Evolutionary conservation across 768 basidiomycete species (phyloP), one percentile per base, ranked within the genome.

Genomic region (Rossbeevera mucosa): DNA sequence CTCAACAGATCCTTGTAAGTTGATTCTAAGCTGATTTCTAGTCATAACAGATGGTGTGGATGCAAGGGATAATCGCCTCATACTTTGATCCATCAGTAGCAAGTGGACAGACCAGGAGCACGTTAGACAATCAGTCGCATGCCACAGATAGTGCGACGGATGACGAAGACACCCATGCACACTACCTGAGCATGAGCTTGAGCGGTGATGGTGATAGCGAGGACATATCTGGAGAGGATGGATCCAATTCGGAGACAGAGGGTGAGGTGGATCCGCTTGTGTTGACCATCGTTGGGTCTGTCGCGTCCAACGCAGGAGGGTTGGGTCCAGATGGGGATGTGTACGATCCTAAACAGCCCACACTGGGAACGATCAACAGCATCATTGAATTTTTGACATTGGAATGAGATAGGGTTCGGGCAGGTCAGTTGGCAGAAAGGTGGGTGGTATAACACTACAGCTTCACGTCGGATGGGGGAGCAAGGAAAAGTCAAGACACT

Each of bases 321-420:
- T 54, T 59, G 2, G 71, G 72, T 22, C 57, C 64, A 7, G 67
- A 69, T 22, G 55, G 21, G 2, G 21, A 14, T 1, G 45, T 59
- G 29, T 41, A 52, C 44, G 73, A 75, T 20, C 47, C 63, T 14
- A 72, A 72, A 24, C 75, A 80, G 43, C 88, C 89, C 0, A 88
- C 85, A 2, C 69, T 91, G 13, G 89, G 89, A 0, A 79, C 80
- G 48, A 76, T 91, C 14, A 86, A 86, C 52, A 81, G 82, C 53
- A 86, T 85, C 0, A 74, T 91, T 12, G 80, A 78, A n/a, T 91
- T 89, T 54, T 75, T 90, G 46, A 85, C 83, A 40, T 81, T 80
- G 9, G 88, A 91, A 64, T 75, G 86, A 50, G 81, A 80, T 30
- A 75, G 76, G 55, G 74, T 80, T 56, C 77, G 73, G 41, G 83